Evolutionary conservation across 768 basidiomycete genomes (phyloP), one percentile per base, ranked within the genome.

Genomic region (Termitomyces bulborhizus): DNA sequence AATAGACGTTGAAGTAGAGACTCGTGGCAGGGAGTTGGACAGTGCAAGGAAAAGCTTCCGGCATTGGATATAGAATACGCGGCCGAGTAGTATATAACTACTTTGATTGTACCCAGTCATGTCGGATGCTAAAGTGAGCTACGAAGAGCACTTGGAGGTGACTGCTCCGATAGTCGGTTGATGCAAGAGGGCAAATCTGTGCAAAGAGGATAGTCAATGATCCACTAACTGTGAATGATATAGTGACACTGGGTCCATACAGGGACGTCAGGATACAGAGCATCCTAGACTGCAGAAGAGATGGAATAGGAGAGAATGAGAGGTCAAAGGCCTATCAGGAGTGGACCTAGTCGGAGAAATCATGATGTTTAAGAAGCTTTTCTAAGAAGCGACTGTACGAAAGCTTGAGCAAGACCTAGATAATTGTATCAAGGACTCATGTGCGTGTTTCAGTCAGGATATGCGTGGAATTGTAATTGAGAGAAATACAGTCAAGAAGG

Each of bases 341-440:
- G 57, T 47, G 18, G 57, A 55, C 18, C 29, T 54, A n/a, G 59
- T 53, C 4, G 40, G 54, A 24, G 58, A 31, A 29, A 56, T 44
- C 60, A 63, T 63, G 54, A 34, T 15, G 27, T 46, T 53, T 21
- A 42, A 54, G 24, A 40, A 51, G 42, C 51, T 46, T 57, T 27
- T 53, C 41, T 47, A 57, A 55, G 27, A 51, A 58, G 18, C 12
- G 41, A 16, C 13, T 21, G 21, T 21, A 21, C 97, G 3, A 82
- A 81, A 15, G 88, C 89, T 67, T 96, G 93, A 0, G 96, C 97
- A 66, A 99, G 98, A 3, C 97, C 97, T 63, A 99, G 92, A 68
- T 98, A 98, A 73, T 98, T 99, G 77, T 99, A 99, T 99, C 98
- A 63, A 99, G 86, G 0, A 87, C 90, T 50, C 95, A 90, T 0